Percentiles rank a stretch among this genome's conserved stretches.
These are phyloP conservation scores for Fusarium ambrosium DNA, from an alignment of 2,329 filamentous ascomycete genomes.

Conservation along the genomic window DNA sequence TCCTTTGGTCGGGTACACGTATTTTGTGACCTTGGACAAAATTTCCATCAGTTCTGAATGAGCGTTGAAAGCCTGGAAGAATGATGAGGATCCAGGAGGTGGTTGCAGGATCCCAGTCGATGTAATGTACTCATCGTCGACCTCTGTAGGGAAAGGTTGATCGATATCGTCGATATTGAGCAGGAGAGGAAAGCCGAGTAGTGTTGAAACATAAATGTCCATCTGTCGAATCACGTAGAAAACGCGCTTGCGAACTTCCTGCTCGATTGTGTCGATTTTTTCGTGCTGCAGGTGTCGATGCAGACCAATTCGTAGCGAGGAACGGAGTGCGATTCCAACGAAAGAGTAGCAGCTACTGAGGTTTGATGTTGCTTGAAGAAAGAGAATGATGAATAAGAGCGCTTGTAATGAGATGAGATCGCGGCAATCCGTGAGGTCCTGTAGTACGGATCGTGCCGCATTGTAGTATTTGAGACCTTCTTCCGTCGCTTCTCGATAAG, in stretches of 20 bases:
- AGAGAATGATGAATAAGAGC: constrained; percentile 84
- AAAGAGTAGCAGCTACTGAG: constrained; percentile 85
- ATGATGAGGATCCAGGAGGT: constrained; percentile 68
- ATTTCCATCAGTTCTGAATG: constrained; percentile 74
- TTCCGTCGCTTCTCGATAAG: constrained; percentile 66
- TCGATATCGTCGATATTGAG: constrained; percentile 76
- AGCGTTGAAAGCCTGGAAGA: constrained; percentile 75
- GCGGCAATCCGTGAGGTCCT: constrained; percentile 77
- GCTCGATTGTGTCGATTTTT: constrained; percentile 72
- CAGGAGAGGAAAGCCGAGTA: constrained; percentile 75
- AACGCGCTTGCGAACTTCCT: constrained; percentile 73
- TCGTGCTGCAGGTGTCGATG: constrained; percentile 79
- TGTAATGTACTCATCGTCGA: constrained; percentile 78
- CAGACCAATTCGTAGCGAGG: constrained; percentile 81
- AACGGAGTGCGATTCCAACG: constrained; percentile 81
- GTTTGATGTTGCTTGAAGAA: constrained; percentile 83
- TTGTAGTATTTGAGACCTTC: constrained; percentile 82
- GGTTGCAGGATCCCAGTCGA: constrained; percentile 67
- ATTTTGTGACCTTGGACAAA: constrained; percentile 73
- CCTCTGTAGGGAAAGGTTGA: constrained; percentile 73
- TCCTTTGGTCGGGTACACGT: constrained; percentile 75
- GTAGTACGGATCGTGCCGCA: constrained; percentile 74
- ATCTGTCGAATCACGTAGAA: constrained; percentile 79
- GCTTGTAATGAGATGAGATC: constrained; percentile 82
- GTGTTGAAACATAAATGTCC: constrained; percentile 77